phyloP scores from a whole-genome alignment of 331 rosid genomes.

The Rosa hybrid region DNA sequence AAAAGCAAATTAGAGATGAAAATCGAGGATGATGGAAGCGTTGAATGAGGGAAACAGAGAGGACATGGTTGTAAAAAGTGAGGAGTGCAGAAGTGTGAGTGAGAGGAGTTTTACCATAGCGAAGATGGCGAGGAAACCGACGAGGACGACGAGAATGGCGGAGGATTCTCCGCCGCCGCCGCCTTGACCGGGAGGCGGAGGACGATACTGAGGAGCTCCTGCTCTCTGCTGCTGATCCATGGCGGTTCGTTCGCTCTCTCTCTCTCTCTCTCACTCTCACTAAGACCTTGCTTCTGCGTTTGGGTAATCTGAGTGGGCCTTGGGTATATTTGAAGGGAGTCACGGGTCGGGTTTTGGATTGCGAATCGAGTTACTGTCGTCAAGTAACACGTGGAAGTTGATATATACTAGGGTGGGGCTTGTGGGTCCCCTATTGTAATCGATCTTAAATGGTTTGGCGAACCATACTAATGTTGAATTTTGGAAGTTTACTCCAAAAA shows the following conservation, averaged over 20 bases:
- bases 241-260: slow-evolving; percentile 25
- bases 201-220: slow-evolving; percentile 15
- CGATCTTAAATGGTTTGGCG: too few relatives aligned
- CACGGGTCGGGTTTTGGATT: not conserved
- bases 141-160: slow-evolving; percentile 23
- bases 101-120: slow-evolving; percentile 40
- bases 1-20: not conserved
- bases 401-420: not conserved
- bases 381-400: slow-evolving; percentile 8
- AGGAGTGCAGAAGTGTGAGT: not conserved
- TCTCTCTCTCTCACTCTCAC: not conserved
- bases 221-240: slow-evolving; percentile 49
- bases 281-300: not conserved
- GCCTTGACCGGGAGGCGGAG: slow-evolving; percentile 19
- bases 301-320: not conserved
- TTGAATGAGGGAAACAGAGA: not conserved
- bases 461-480: too few relatives aligned
- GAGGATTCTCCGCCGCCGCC: not conserved
- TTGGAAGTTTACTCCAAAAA: too few relatives aligned
- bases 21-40: not conserved
- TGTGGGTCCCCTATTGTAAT: not conserved
- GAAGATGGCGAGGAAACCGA: slow-evolving; percentile 21
- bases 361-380: not conserved
- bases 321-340: not conserved
- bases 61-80: not conserved